phyloP scores from a whole-genome alignment of 208 protist genomes.

The Histomonas meleagridis region DNA sequence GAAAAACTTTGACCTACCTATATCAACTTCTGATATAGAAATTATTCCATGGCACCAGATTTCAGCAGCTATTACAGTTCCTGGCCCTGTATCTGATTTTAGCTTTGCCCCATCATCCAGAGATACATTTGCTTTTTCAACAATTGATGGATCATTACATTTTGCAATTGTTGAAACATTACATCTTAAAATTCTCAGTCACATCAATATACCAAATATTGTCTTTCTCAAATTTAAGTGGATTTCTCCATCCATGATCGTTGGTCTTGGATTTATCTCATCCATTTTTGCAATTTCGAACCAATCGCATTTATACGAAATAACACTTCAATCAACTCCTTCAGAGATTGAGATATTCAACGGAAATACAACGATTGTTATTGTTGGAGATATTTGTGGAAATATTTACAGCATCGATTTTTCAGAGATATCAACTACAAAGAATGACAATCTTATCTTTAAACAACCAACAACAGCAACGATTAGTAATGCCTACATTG shows the following conservation, averaged over 20 bases:
- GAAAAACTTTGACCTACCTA: not conserved
- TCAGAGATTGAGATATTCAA: not conserved
- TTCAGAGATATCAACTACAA: not conserved
- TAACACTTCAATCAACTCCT: not conserved
- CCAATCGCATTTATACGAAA: not conserved
- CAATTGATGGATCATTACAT: not conserved
- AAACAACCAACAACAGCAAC: conserved; percentile 3
- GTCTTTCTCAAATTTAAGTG: conserved; percentile 13
- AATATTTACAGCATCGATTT: not conserved
- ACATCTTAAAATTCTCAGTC: not conserved
- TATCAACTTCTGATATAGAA: not conserved
- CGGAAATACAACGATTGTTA: not conserved
- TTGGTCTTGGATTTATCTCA: not conserved
- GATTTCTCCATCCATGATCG: not conserved
- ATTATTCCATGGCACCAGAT: not conserved
- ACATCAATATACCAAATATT: not conserved
- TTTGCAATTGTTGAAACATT: not conserved
- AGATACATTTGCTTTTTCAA: conserved; percentile 8
- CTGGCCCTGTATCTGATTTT: not conserved
- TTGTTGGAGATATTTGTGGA: not conserved
- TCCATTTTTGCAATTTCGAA: not conserved
- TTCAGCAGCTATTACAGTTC: not conserved
- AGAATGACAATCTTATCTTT: not conserved
- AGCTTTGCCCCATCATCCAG: not conserved
- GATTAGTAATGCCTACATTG: not conserved